Conservation (phyloP, 306 rosid genomes). For the Chamaecrista fasciculata region DNA sequence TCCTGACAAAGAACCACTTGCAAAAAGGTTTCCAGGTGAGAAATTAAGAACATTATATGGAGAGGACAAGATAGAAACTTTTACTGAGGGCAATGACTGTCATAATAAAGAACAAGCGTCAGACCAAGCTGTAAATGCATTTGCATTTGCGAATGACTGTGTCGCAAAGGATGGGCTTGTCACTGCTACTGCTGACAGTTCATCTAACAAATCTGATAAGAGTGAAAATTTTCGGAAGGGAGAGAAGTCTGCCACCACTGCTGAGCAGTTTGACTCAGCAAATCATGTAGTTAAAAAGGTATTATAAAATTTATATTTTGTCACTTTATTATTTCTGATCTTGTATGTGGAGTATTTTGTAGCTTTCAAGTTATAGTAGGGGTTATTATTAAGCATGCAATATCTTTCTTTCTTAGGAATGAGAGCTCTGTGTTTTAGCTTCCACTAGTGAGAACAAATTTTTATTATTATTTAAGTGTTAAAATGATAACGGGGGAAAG, state of each 20-base stretch:
- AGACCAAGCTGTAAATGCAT: conserved; percentile 37
- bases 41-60: conserved; percentile 35
- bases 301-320: conserved; percentile 20
- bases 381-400: too few relatives aligned
- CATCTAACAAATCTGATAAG: conserved; percentile 33
- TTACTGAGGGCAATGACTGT: conserved; percentile 26
- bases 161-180: conserved; percentile 29
- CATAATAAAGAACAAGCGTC: conserved; percentile 29
- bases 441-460: too few relatives aligned
- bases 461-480: too few relatives aligned
- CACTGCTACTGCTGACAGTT: conserved; percentile 28
- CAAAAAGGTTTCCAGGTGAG: conserved; percentile 40
- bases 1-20: conserved; percentile 68
- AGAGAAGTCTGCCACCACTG: conserved; percentile 39
- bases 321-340: background rate
- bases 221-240: conserved; percentile 36
- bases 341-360: background rate
- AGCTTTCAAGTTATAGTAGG: background rate
- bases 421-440: too few relatives aligned
- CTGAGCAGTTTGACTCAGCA: conserved; percentile 47
- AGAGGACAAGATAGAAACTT: conserved; percentile 37
- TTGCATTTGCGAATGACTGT: conserved; percentile 36
- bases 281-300: conserved; percentile 68
- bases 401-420: too few relatives aligned
- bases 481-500: too few relatives aligned